phyloP scores from a whole-genome alignment of 148 eudicot species.

The Rhododendron mucronatum region DNA sequence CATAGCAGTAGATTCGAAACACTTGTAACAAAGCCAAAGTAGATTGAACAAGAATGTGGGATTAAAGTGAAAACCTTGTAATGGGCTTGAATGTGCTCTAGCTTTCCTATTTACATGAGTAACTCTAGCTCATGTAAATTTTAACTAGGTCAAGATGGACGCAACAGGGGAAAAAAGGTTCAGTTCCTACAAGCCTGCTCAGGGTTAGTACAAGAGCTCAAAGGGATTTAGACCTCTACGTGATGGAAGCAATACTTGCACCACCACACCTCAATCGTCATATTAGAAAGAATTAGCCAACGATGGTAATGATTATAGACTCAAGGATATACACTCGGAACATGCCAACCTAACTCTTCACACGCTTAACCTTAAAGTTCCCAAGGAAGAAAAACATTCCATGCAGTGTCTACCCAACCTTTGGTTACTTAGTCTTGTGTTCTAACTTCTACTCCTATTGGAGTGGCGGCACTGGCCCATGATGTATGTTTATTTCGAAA shows the following conservation, averaged over 20 bases:
- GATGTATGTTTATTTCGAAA: neutral
- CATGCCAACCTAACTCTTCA: neutral
- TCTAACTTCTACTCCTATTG: neutral
- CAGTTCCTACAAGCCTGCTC: neutral
- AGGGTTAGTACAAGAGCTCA: too few species aligned
- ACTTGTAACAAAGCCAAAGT: neutral
- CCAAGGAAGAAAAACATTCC: neutral
- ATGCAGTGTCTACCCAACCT: neutral
- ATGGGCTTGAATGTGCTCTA: neutral
- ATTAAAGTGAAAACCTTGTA: neutral
- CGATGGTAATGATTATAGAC: neutral
- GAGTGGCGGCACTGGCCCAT: neutral
- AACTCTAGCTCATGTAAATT: neutral
- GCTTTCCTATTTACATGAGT: neutral
- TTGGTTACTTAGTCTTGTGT: neutral
- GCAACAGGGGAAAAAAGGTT: neutral
- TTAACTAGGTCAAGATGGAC: neutral
- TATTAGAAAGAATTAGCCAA: neutral
- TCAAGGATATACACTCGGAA: neutral
- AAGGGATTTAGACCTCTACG: too few species aligned
- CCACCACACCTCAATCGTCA: neutral
- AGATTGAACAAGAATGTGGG: neutral
- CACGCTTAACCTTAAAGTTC: neutral
- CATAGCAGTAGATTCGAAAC: too few species aligned
- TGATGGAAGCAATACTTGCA: neutral